phyloP scores from a whole-genome alignment of 176 grass and related monocot genomes.

The maize (Zea mays) region DNA sequence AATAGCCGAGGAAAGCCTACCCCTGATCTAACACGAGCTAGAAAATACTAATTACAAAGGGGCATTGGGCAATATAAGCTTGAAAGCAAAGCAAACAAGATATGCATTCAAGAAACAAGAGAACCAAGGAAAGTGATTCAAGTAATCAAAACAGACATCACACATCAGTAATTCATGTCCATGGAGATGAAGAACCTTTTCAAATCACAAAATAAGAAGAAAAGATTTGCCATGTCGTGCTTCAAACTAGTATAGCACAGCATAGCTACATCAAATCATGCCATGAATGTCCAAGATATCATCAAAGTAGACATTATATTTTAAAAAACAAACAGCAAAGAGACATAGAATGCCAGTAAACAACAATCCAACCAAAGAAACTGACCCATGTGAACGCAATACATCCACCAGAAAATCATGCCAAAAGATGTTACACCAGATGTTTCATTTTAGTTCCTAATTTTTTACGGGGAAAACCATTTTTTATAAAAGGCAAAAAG shows the following conservation, averaged over 20 bases:
- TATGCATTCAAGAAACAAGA: not conserved
- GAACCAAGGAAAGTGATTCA: not conserved
- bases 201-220: not conserved
- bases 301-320: not conserved
- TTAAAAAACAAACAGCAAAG: not conserved
- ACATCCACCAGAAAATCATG: not conserved
- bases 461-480: not conserved
- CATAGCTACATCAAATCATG: slow-evolving; percentile 13
- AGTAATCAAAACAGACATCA: not conserved
- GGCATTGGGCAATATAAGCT: not conserved
- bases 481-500: not conserved
- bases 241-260: not conserved
- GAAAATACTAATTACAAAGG: not conserved
- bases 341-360: not conserved
- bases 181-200: not conserved
- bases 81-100: not conserved
- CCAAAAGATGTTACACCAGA: not conserved
- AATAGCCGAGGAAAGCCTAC: no score
- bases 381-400: not conserved
- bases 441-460: not conserved
- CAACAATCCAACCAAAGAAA: not conserved
- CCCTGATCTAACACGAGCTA: not conserved
- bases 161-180: not conserved
- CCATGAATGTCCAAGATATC: not conserved
- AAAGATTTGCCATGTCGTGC: not conserved